These are phyloP conservation scores for Saururus chinensis DNA, from an alignment of 164 flowering plant species.

Conservation along the genomic window DNA sequence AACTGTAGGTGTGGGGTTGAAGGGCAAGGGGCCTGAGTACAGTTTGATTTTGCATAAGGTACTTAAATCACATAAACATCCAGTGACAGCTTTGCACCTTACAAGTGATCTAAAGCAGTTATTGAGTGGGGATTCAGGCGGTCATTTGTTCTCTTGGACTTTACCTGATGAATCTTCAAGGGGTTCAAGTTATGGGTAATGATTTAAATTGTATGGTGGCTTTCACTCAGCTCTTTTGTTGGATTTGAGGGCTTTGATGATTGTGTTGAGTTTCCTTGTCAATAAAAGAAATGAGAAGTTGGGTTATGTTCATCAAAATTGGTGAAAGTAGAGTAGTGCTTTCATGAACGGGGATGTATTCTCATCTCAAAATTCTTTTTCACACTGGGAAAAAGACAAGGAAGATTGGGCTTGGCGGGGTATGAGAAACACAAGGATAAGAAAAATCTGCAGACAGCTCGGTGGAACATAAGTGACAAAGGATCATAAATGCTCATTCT, in stretches of 20 bases:
- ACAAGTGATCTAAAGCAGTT: slow-evolving; percentile 74
- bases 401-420: background rate
- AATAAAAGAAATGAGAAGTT: background rate
- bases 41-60: slow-evolving; percentile 74
- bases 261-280: slow-evolving; percentile 4
- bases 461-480: background rate
- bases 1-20: slow-evolving; percentile 32
- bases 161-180: slow-evolving; percentile 65
- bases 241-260: background rate
- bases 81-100: slow-evolving; percentile 83
- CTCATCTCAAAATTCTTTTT: background rate
- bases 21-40: slow-evolving; percentile 54
- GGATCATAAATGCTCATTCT: background rate
- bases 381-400: background rate
- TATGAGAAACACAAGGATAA: background rate
- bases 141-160: slow-evolving; percentile 84
- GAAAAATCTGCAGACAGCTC: background rate
- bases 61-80: slow-evolving; percentile 73
- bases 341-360: background rate
- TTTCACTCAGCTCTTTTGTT: background rate
- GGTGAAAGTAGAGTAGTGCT: background rate
- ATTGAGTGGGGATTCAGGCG: slow-evolving; percentile 86
- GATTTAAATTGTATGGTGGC: background rate
- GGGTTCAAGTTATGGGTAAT: slow-evolving; percentile 50
- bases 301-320: background rate